Evolutionary conservation across 495 filamentous ascomycete species (phyloP), one percentile per base, ranked within the genome.

Genomic region (Bathelium albidoporum): DNA sequence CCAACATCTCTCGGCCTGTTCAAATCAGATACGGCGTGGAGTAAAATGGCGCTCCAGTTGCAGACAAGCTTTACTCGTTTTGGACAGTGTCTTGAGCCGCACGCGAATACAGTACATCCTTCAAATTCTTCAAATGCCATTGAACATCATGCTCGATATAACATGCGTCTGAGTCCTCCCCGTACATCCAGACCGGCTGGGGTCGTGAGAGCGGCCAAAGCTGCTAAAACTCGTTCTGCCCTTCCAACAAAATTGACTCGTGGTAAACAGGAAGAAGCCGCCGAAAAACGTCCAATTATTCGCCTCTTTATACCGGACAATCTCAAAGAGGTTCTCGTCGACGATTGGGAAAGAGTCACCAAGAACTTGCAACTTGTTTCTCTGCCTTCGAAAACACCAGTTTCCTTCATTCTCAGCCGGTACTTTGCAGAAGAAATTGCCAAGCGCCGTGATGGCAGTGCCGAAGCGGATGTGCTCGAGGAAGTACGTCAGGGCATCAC

Each of bases 321-420:
- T 59, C 76, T 98, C 59, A 97, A 97, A 76, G 86, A 87, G 20
- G 77, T 94, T 52, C 85, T 98, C 2, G 94, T 98, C 43, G 94
- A 98, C 69, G 94, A 98, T 76, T 98, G 94, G 94, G 94, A 98
- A 75, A 95, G 96, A 68, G 84, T 97, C 59, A 98, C 94, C 58
- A 97, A 97, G 79, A 90, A 92, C 70, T 83, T 87, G 65, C 87
- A 89, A 68, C 85, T 97, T 2, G 89, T 96, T 18, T 83, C 86
- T 0, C 80, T 98, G 11, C 94, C 94, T 0, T 83, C 88, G n/a
- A 77, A 80, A 26, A 80, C 85, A 59, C 85, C 90, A 1, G 89
- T 92, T 60, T 82, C 83, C 63, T 73, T 85, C 62, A 92, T 98
- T 64, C 75, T 98, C 5, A 80, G 89, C 36, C 87, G 89, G 63